A percentile compares a stretch with the other conserved stretches of the same genome.
Conservation (phyloP, 768 basidiomycete genomes). For the Rhodosporidiobolus odoratus region DNA sequence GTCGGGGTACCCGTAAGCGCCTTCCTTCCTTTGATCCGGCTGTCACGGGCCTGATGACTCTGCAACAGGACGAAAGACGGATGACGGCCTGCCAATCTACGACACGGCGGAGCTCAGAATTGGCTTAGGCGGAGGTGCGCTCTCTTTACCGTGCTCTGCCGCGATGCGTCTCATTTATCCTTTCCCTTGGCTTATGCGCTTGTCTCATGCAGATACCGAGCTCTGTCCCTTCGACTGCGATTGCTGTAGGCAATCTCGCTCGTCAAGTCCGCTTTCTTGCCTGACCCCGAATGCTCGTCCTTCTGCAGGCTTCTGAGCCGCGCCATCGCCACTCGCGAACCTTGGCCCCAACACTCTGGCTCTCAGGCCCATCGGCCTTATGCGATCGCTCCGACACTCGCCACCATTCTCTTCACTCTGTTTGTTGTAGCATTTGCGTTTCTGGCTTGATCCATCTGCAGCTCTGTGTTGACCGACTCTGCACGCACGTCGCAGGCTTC, state of each 20-base stretch:
- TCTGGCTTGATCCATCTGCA: no score
- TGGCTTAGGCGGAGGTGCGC: slow-evolving; percentile 38
- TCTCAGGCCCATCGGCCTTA: no score
- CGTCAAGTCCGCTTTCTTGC: background rate
- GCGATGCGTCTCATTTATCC: background rate
- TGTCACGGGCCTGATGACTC: no score
- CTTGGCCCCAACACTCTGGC: background rate
- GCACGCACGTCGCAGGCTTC: no score
- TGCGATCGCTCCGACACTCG: no score
- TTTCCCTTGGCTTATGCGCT: background rate
- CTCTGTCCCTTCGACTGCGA: slow-evolving; percentile 43
- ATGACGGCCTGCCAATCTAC: slow-evolving; percentile 42
- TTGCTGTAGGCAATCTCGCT: slow-evolving; percentile 31
- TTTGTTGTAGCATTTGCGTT: no score
- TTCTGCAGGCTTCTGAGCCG: slow-evolving; percentile 8
- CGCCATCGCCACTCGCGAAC: background rate
- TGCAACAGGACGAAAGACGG: slow-evolving; percentile 37
- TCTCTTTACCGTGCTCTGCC: no score
- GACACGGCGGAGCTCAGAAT: slow-evolving; percentile 39
- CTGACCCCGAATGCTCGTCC: background rate
- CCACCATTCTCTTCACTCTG: no score
- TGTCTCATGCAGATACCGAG: slow-evolving; percentile 29
- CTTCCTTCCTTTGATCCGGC: background rate
- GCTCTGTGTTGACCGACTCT: no score
- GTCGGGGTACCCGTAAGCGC: slow-evolving; percentile 26